Evolutionary conservation across 192 early-diverging fungal species (phyloP), one percentile per base, ranked within the genome.

Genomic region (Umbelopsis sp.): DNA sequence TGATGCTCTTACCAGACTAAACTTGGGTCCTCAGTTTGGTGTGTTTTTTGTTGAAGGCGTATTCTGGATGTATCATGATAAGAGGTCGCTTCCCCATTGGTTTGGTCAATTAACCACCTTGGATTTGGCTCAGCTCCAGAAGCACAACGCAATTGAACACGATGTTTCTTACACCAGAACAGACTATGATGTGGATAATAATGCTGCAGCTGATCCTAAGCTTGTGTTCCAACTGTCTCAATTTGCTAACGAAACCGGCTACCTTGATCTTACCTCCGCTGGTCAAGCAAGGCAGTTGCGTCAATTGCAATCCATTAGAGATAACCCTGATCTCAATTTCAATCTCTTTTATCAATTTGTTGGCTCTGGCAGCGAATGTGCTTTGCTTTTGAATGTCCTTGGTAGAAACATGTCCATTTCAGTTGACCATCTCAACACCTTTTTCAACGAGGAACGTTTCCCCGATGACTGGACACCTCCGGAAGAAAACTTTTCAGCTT

Each of bases 131-230:
- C 58, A 49, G 15, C 11, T 71, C 8, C 45, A 37, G n/a, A 67
- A 22, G 15, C 73, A 74, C 45, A 69, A 69, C 46, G 21, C 52
- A 18, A 74, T 74, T 41, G 73, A 74, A 64, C 73, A 74, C 33
- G 73, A 74, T 48, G 73, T 64, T 8, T 74, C 73, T 10, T 49
- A 68, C 41, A 46, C 67, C 1, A 49, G 73, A 37, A 20, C n/a
- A 44, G 73, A 74, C 50, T 49, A n/a, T 13, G 44, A 64, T 33
- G 18, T 64, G 18, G 53, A 44, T 65, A 22, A 70, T 41, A 45
- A 71, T 48, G 20, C 48, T 9, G 45, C 58, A 1, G 55, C 18
- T 12, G 55, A 61, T 35, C 55, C 55, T 25, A 61, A 61, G 23
- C 55, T 61, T 7, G 27, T 61, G 12, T 61, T 37, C 55, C 55